A percentile compares a stretch with the other conserved stretches of the same genome.
Conservation (phyloP, 768 basidiomycete genomes). For the Strobilomyces echinocephalus region DNA sequence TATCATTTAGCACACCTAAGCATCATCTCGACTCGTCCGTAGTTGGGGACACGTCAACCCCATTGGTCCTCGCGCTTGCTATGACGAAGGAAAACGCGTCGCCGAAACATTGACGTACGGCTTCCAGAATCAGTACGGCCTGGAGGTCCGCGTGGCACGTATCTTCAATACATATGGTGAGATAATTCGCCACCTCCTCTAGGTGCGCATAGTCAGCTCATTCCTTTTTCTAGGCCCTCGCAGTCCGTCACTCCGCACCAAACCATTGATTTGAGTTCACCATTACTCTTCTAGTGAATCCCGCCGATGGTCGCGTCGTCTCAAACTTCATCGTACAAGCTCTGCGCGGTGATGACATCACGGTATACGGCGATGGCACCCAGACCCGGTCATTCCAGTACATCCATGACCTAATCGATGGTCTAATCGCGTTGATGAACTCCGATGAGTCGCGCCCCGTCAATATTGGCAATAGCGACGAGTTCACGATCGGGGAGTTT, state of each 20-base stretch:
- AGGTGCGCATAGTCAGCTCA: neutral
- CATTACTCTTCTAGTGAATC: slow-evolving; percentile 66
- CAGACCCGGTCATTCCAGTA: slow-evolving; percentile 98
- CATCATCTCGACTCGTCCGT: slow-evolving; percentile 16
- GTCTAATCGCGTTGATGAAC: slow-evolving; percentile 92
- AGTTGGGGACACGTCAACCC: slow-evolving; percentile 99
- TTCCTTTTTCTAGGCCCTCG: slow-evolving; percentile 43
- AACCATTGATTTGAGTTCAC: slow-evolving; percentile 19
- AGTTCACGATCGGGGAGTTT: slow-evolving; percentile 94
- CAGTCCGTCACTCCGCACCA: slow-evolving; percentile 47
- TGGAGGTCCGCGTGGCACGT: slow-evolving; percentile 94
- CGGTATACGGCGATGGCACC: slow-evolving; percentile 89
- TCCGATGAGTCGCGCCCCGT: slow-evolving; percentile 88
- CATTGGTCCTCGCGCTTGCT: slow-evolving; percentile 97
- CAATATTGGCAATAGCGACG: slow-evolving; percentile 94
- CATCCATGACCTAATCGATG: slow-evolving; percentile 95
- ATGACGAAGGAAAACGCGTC: slow-evolving; percentile 99
- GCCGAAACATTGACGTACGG: slow-evolving; percentile 98
- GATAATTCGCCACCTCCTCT: neutral
- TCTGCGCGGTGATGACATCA: slow-evolving; percentile 93
- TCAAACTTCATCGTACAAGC: slow-evolving; percentile 99
- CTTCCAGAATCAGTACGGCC: slow-evolving; percentile 89
- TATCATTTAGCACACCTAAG: slow-evolving; percentile 3
- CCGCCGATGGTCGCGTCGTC: slow-evolving; percentile 94
- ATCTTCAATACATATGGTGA: slow-evolving; percentile 95